phyloP scores from a whole-genome alignment of 202 grass and related monocot species.

The Brachypodium distachyon region DNA sequence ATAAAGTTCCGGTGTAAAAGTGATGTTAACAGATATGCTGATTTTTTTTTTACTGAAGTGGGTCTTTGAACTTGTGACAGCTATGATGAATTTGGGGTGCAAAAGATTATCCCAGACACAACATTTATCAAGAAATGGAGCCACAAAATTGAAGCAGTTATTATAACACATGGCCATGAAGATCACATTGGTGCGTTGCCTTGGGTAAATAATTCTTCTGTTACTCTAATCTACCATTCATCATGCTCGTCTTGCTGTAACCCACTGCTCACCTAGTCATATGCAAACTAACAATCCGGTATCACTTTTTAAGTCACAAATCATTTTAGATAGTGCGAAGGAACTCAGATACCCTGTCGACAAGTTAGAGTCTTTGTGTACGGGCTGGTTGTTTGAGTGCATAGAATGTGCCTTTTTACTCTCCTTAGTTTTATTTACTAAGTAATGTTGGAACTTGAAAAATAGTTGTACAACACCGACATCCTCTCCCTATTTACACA shows the following conservation, averaged over 20 bases:
- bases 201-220: conserved; percentile 86
- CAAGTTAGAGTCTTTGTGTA: not conserved
- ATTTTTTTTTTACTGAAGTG: conserved; percentile 10
- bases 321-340: not conserved
- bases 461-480: not conserved
- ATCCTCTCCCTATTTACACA: not conserved
- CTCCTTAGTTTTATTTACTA: not conserved
- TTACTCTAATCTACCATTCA: conserved; percentile 17
- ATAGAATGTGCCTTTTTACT: not conserved
- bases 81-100: conserved; percentile 90
- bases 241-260: not conserved
- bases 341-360: not conserved
- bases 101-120: conserved; percentile 98
- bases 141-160: conserved; percentile 99
- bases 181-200: conserved; percentile 99
- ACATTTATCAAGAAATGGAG: conserved; percentile 99
- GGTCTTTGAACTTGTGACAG: conserved; percentile 34
- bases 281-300: not conserved
- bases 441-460: not conserved
- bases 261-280: not conserved
- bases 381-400: not conserved
- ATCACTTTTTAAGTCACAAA: not conserved
- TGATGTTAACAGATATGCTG: not conserved
- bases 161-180: conserved; percentile 98
- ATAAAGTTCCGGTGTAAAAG: not conserved